A percentile compares a stretch with the other conserved stretches of the same genome.
These are phyloP conservation scores for Arthrobotrys iridis DNA, from an alignment of 2,329 filamentous ascomycete genomes.

Conservation along the genomic window DNA sequence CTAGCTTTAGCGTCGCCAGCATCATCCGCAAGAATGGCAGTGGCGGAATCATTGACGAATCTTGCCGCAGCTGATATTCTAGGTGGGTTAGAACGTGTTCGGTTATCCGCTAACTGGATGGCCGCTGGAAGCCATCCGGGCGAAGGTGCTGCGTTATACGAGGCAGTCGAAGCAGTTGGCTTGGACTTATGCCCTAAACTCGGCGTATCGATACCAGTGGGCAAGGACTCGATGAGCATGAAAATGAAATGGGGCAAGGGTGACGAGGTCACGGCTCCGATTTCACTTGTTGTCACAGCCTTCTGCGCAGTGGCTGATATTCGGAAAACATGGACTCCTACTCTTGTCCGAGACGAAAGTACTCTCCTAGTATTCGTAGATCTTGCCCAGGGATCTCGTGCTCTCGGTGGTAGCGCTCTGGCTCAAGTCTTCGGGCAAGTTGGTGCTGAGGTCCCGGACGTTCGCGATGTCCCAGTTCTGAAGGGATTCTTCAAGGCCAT, in stretches of 20 bases:
- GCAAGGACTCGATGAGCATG: constrained; percentile 99
- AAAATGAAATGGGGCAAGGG: constrained; percentile 89
- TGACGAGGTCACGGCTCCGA: constrained; percentile 89
- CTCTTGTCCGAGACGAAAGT: constrained; percentile 85
- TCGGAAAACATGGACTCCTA: constrained; percentile 90
- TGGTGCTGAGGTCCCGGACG: constrained; percentile 84
- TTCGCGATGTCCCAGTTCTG: constrained; percentile 81
- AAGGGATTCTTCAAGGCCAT: constrained; percentile 93
- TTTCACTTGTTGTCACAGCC: constrained; percentile 89
- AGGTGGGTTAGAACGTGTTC: constrained; percentile 79
- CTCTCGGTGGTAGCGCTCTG: constrained; percentile 88
- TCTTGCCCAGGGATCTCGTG: constrained; percentile 80
- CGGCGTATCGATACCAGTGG: constrained; percentile 93
- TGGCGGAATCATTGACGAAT: constrained; percentile 93
- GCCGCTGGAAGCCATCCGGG: constrained; percentile 92
- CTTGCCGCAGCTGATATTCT: constrained; percentile 81
- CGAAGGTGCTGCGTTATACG: constrained; percentile 90
- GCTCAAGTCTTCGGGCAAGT: constrained; percentile 89
- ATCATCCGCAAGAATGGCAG: constrained; percentile 94
- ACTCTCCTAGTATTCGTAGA: constrained; percentile 91
- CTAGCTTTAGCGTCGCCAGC: constrained; percentile 88
- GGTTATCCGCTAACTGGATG: constrained; percentile 99
- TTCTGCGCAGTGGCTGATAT: constrained; percentile 86
- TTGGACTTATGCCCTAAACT: constrained; percentile 90
- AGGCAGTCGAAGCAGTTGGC: constrained; percentile 91